Conservation (phyloP, 2,329 filamentous ascomycete species). For the Pyricularia sp. region DNA sequence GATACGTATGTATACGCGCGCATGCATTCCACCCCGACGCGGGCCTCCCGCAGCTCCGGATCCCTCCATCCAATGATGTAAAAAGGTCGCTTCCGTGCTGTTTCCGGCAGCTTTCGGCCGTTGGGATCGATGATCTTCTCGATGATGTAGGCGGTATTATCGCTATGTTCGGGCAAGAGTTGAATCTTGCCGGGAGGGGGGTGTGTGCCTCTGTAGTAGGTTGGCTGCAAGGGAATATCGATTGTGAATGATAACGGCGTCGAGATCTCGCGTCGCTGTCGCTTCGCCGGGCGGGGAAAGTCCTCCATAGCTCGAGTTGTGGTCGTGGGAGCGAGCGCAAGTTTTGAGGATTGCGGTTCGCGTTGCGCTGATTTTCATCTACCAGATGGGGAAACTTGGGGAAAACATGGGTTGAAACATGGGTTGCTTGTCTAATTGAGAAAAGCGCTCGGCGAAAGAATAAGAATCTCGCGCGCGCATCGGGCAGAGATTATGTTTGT, state of each 20-base stretch:
- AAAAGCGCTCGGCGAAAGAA: neutral
- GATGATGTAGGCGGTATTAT: conserved; percentile 48
- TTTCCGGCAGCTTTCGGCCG: conserved; percentile 18
- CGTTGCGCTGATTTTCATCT: neutral
- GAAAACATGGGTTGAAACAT: neutral
- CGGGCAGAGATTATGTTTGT: neutral
- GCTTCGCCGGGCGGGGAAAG: neutral
- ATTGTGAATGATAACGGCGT: conserved; percentile 17
- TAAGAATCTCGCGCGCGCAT: neutral
- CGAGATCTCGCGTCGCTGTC: neutral
- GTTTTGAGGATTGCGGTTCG: neutral
- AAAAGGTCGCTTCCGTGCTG: conserved; percentile 31
- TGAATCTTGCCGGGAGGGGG: conserved; percentile 32
- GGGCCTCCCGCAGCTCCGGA: conserved; percentile 30
- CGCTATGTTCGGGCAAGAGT: conserved; percentile 37
- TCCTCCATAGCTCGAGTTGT: neutral
- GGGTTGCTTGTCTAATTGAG: neutral
- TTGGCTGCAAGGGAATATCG: conserved; percentile 19
- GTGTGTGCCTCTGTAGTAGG: conserved; percentile 36
- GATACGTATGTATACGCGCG: conserved; percentile 50
- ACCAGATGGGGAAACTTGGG: neutral
- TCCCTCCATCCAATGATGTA: conserved; percentile 49
- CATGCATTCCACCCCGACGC: conserved; percentile 33
- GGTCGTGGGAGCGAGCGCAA: neutral
- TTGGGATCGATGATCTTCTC: conserved; percentile 36